Percentiles rank a stretch among this genome's conserved stretches.
Conservation (phyloP, 2,329 filamentous ascomycete species). For the Aphanocladium album region DNA sequence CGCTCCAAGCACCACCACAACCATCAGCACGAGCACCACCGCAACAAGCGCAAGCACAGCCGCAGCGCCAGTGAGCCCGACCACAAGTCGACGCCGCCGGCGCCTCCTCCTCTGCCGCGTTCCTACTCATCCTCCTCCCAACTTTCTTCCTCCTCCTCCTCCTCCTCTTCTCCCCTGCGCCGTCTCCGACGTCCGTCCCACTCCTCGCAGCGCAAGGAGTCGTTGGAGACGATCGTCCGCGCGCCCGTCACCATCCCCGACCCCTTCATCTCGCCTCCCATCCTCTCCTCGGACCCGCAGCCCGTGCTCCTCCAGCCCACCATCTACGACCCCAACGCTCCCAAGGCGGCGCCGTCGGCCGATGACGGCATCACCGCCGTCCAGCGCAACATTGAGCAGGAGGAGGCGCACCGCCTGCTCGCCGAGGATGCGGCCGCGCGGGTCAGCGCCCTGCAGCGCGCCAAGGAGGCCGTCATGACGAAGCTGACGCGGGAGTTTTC, state of each 20-base stretch:
- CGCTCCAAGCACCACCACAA: slow-evolving; percentile 30
- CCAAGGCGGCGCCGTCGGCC: slow-evolving; percentile 15
- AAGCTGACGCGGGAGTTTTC: slow-evolving; percentile 52
- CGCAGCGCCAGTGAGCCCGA: slow-evolving; percentile 22
- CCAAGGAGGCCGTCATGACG: slow-evolving; percentile 55
- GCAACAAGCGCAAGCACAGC: slow-evolving; percentile 24
- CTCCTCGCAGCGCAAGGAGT: slow-evolving; percentile 19
- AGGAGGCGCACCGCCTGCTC: slow-evolving; percentile 49
- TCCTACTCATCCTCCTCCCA: slow-evolving; percentile 15
- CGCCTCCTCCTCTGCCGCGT: slow-evolving; percentile 13
- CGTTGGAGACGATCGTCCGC: slow-evolving; percentile 21
- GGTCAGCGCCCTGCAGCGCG: slow-evolving; percentile 50
- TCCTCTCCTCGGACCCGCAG: slow-evolving; percentile 43
- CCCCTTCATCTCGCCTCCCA: slow-evolving; percentile 44
- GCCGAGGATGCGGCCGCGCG: slow-evolving; percentile 54
- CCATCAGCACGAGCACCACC: slow-evolving; percentile 21
- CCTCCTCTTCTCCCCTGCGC: slow-evolving; percentile 15
- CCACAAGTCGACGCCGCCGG: slow-evolving; percentile 14
- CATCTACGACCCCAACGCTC: slow-evolving; percentile 45
- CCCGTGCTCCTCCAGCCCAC: slow-evolving; percentile 53
- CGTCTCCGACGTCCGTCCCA: slow-evolving; percentile 1
- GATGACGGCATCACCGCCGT: slow-evolving; percentile 50
- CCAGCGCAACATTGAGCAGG: slow-evolving; percentile 53
- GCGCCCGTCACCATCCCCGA: slow-evolving; percentile 26
- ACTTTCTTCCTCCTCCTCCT: slow-evolving; percentile 7